Conservation (phyloP, 768 basidiomycete genomes). For the Mycena maculata region DNA sequence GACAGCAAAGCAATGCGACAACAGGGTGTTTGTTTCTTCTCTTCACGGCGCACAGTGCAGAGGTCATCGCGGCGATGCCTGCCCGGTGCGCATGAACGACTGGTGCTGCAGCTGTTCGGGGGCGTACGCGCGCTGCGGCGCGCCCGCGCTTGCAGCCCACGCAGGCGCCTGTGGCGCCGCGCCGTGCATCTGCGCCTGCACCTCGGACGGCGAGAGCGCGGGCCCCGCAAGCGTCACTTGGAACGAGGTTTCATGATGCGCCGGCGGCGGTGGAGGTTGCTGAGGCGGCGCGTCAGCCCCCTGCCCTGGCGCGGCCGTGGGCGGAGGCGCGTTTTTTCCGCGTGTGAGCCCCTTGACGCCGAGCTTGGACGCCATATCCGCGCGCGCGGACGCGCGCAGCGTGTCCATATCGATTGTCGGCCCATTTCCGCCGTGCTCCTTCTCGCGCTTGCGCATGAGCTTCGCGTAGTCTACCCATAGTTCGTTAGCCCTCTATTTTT, state of each 20-base stretch:
- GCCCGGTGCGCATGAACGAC: conserved; percentile 56
- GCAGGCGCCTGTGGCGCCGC: conserved; percentile 32
- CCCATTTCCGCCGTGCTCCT: conserved; percentile 68
- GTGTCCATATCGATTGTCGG: conserved; percentile 80
- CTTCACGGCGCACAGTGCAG: neutral
- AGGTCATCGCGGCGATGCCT: conserved; percentile 18
- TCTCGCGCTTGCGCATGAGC: conserved; percentile 82
- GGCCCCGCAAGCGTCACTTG: conserved; percentile 59
- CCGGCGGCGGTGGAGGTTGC: conserved; percentile 35
- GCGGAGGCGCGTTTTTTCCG: conserved; percentile 47
- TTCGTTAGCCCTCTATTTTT: neutral
- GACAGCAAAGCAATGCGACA: conserved; percentile 14
- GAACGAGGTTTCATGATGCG: conserved; percentile 70
- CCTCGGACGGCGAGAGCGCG: conserved; percentile 34
- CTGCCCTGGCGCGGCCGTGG: conserved; percentile 35
- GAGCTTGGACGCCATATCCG: conserved; percentile 46
- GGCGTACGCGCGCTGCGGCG: conserved; percentile 40
- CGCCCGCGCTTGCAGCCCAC: conserved; percentile 33
- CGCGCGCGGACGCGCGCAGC: conserved; percentile 77
- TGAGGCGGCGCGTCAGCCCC: conserved; percentile 39
- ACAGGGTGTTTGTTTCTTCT: neutral
- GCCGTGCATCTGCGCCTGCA: conserved; percentile 37
- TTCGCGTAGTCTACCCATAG: conserved; percentile 78
- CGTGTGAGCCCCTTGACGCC: conserved; percentile 56
- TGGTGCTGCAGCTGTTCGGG: conserved; percentile 54